Evolutionary conservation across 495 filamentous ascomycete genomes (phyloP), one percentile per base, ranked within the genome.

Genomic region (Penicillium paxilli): DNA sequence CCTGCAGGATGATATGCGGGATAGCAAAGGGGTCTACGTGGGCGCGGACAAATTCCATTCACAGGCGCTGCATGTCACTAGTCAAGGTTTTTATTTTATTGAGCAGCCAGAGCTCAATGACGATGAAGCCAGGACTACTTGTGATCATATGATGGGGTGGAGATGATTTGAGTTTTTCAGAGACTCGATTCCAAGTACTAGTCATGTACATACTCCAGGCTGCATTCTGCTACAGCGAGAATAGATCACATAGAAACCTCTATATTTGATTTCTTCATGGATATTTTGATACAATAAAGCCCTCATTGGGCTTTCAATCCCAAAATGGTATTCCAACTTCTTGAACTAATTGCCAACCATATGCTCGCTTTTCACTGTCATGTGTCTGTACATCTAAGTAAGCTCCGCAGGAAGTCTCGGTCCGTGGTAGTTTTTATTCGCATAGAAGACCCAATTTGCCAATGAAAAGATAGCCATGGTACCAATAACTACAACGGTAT

Each of bases 61-160:
- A 2, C 46, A 52, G 32, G 47, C 55, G 3, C 16, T 65, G 9
- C 54, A 59, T 20, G 37, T 62, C 9, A 59, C 59, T 21, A 53
- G 47, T 4, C 38, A 51, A 20, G 47, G 41, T 0, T 59, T 51
- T 16, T 55, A 55, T 44, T 59, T 65, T 44, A 49, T 59, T 25
- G 55, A 65, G 5, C 45, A 44, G 22, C 58, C 55, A 0, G 35
- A 38, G 1, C 9, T 55, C 1, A 22, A 47, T 44, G 52, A 59
- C 28, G 35, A 48, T 14, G 32, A 25, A 14, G 14, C 53, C 1
- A 10, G 5, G 30, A n/a, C 20, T 4, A 50, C 47, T 1, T 55
- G 53, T 46, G 22, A 19, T 21, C 20, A 19, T 12, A 55, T 55
- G 47, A 55, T 50, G 47, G 46, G 46, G 5, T 48, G 44, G 44